A percentile compares a stretch with the other conserved stretches of the same genome.
Conservation (phyloP, 2,329 filamentous ascomycete species). For the Balansia obtecta region DNA sequence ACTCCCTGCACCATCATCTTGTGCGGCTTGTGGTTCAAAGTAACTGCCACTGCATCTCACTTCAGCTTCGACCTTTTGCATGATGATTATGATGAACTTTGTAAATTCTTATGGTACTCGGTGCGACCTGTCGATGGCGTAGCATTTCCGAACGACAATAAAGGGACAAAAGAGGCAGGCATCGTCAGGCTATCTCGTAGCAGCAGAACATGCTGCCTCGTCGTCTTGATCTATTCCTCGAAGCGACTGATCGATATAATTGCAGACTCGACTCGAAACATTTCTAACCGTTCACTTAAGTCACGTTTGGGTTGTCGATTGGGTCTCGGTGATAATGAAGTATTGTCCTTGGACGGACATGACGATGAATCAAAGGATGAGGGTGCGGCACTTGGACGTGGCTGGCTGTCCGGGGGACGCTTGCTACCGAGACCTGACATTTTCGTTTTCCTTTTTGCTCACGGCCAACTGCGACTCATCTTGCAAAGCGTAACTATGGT, state of each 20-base stretch:
- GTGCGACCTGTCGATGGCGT: neutral
- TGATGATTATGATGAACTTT: neutral
- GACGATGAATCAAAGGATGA: neutral
- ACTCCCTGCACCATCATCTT: neutral
- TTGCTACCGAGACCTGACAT: neutral
- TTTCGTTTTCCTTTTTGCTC: neutral
- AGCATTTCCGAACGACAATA: neutral
- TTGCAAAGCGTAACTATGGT: neutral
- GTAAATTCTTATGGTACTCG: neutral
- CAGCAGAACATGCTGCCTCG: neutral
- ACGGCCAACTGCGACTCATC: neutral
- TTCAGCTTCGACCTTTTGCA: slow-evolving; percentile 1
- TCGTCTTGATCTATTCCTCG: neutral
- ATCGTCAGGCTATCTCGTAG: neutral
- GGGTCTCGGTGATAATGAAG: neutral
- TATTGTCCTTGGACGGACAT: neutral
- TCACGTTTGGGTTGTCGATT: neutral
- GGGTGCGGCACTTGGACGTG: neutral
- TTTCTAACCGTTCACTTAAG: neutral
- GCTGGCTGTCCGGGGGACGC: neutral
- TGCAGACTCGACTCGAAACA: neutral
- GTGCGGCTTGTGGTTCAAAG: neutral
- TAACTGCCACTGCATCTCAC: neutral
- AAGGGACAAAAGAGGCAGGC: neutral
- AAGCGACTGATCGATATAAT: neutral